Evolutionary conservation across 768 basidiomycete genomes (phyloP).

Genomic region (Pleurotus sapidus): DNA sequence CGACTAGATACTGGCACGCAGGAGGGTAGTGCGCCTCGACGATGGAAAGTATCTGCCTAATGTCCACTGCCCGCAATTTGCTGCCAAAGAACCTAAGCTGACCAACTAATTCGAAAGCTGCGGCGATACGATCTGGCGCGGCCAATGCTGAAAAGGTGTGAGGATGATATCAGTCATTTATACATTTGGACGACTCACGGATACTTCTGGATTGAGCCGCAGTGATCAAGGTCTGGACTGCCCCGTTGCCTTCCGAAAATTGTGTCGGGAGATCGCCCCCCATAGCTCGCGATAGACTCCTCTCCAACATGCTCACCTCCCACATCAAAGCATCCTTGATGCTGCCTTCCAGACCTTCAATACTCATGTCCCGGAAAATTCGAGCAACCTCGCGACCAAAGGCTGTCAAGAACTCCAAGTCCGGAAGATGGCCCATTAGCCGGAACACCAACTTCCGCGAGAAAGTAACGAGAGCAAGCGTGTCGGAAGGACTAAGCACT

Average conservation of each 20-base stretch:
- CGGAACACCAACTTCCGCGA: slow-evolving; percentile 59
- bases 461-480: slow-evolving; percentile 61
- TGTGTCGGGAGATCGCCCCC: slow-evolving; percentile 3
- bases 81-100: slow-evolving; percentile 51
- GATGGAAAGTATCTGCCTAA: slow-evolving; percentile 36
- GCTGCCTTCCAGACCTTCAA: slow-evolving; percentile 14
- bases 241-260: slow-evolving; percentile 11
- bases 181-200: too few relatives aligned
- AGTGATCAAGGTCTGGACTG: slow-evolving; percentile 41
- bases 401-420: slow-evolving; percentile 35
- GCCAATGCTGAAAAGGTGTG: slow-evolving; percentile 31
- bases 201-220: slow-evolving; percentile 27
- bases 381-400: slow-evolving; percentile 32
- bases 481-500: slow-evolving; percentile 55
- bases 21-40: slow-evolving; percentile 40
- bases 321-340: slow-evolving; percentile 36
- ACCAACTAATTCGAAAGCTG: slow-evolving; percentile 61
- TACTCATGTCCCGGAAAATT: slow-evolving; percentile 19
- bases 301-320: slow-evolving; percentile 40
- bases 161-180: not conserved
- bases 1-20: slow-evolving; percentile 38
- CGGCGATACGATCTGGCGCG: slow-evolving; percentile 25
- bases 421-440: slow-evolving; percentile 52
- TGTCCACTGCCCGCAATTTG: slow-evolving; percentile 29
- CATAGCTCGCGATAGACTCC: slow-evolving; percentile 25